phyloP scores from a whole-genome alignment of 768 basidiomycete species.

The Suillus sp. region DNA sequence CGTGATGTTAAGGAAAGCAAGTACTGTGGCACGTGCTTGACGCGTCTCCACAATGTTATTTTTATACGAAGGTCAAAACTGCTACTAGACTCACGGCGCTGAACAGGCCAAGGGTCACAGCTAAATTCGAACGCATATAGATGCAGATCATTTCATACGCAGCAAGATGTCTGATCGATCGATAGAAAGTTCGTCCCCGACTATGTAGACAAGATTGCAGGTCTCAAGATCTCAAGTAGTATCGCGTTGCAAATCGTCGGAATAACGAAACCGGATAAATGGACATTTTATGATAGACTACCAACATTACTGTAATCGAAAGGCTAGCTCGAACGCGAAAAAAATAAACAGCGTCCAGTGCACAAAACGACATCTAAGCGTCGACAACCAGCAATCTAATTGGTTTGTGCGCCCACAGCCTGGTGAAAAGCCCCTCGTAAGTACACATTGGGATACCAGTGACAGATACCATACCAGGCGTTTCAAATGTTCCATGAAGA shows the following conservation, averaged over 20 bases:
- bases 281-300: background rate
- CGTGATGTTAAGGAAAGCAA: background rate
- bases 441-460: background rate
- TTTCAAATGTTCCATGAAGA: constrained; percentile 98
- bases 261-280: background rate
- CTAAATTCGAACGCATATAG: background rate
- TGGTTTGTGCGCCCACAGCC: constrained; percentile 73
- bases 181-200: background rate
- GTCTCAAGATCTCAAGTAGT: background rate
- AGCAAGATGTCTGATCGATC: background rate
- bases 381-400: constrained; percentile 35
- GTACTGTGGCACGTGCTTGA: constrained; percentile 7
- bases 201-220: background rate
- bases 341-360: background rate
- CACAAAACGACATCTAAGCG: background rate
- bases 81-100: too few relatives aligned
- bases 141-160: background rate
- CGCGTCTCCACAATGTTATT: background rate
- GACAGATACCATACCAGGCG: constrained; percentile 61
- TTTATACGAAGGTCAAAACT: background rate
- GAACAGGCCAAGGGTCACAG: background rate
- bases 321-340: background rate
- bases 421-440: constrained; percentile 24
- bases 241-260: background rate
- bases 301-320: background rate